Base-by-base conservation (phyloP, 192 early-diverging fungal species). In the Gigaspora rosea region DNA sequence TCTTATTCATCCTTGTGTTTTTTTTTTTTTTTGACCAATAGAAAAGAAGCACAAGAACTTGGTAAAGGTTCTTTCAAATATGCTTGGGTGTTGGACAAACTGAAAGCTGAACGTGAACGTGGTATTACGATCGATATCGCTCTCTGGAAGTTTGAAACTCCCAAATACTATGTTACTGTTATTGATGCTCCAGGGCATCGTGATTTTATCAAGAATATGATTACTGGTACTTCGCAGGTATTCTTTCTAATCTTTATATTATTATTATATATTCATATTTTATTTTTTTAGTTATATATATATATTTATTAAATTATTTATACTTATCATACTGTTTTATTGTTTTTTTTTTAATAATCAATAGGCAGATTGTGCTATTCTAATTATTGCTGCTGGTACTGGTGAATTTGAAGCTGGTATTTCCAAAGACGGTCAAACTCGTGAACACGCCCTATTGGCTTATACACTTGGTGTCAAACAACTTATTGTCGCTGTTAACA, bases 161-260 rank as follows among this genome's bases (percentile, higher is more conserved):
- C 93, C 86, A 95, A 96, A 90, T 96, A 90, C 90, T 88, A 95
- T 86, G 94, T 96, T 82, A 99, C 95, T 89, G 93, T 99, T 88
- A 97, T 99, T 86, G 96, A 99, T 86, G 96, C 97, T 85, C 97
- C 97, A 64, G 97, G 97, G 73, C 97, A 99, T 92, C 92, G 97
- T 87, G 97, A 99, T 91, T 99, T 99, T 93, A 98, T 99, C 91
- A 97, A 97, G 90, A 98, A 98, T 94, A 98, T 96, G 96, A 98
- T 98, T 85, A 96, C 97, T 86, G 97, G 97, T 90, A 95, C 97
- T 82, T 95, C 95, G 80, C 96, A 96, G 91, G 85, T 86, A 65
- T 22, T 64, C 9, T 33, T 12, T 36, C 11, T 36, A 65, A 18
- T 65, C 7, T 18, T 46, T 18, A 41, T 10, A 41, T 36, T 13